Conservation (phyloP, 345 rosid genomes). For the Citrus trifoliata region DNA sequence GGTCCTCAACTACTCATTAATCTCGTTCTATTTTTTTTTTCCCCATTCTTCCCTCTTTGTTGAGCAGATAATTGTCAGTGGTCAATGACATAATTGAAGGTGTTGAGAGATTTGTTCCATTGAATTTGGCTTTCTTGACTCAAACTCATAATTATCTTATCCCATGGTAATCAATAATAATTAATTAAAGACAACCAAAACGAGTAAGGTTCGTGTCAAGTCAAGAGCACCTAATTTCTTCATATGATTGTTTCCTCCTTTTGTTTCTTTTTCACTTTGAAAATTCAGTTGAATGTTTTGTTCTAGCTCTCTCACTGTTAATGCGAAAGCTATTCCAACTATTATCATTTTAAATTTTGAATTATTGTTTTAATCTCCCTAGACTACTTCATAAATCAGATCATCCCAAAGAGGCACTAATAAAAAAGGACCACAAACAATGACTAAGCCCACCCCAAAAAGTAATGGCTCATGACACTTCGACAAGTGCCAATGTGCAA, state of each 20-base stretch:
- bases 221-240: conserved; percentile 8
- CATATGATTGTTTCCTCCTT: conserved; percentile 12
- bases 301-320: background rate
- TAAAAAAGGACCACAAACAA: conserved; percentile 35
- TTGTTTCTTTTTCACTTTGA: conserved; percentile 5
- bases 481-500: background rate
- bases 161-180: background rate
- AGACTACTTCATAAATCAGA: too few species aligned
- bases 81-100: conserved; percentile 33
- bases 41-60: conserved; percentile 21
- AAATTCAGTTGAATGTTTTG: background rate
- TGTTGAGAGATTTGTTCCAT: conserved; percentile 30
- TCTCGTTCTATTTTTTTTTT: background rate
- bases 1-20: conserved; percentile 14
- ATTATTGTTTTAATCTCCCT: background rate
- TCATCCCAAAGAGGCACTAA: conserved; percentile 9
- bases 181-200: background rate
- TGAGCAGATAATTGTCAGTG: conserved; percentile 30
- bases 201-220: conserved; percentile 5
- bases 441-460: conserved; percentile 25
- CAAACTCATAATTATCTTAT: conserved; percentile 15
- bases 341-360: background rate
- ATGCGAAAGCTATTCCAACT: background rate
- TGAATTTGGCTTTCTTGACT: conserved; percentile 31
- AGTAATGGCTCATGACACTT: background rate